These are phyloP conservation scores for Yamadazyma akitaensis DNA, from an alignment of 805 yeast species.

Conservation along the genomic window DNA sequence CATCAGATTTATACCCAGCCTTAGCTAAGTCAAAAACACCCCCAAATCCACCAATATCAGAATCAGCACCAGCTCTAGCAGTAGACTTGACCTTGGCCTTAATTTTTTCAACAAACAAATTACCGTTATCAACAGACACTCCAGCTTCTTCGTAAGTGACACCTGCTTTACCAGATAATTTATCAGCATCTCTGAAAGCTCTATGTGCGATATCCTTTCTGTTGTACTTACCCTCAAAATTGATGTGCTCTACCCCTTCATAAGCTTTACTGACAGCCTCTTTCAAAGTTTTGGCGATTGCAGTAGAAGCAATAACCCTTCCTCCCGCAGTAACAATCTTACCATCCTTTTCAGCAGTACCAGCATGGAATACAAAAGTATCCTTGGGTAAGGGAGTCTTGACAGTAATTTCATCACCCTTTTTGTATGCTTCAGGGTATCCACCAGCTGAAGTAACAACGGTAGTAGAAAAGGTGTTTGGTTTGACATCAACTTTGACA, in stretches of 20 bases:
- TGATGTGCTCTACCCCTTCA: constrained; percentile 72
- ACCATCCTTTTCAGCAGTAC: constrained; percentile 62
- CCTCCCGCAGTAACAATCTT: constrained; percentile 87
- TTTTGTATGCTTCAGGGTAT: constrained; percentile 82
- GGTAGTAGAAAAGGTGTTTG: constrained; percentile 71
- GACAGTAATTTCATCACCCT: constrained; percentile 81
- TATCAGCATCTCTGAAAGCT: constrained; percentile 66
- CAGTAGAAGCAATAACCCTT: constrained; percentile 93
- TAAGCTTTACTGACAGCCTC: constrained; percentile 87
- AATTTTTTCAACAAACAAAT: constrained; percentile 82
- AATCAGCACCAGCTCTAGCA: constrained; percentile 92
- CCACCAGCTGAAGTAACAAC: constrained; percentile 98
- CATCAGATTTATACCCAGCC: constrained; percentile 80
- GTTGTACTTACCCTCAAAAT: constrained; percentile 73
- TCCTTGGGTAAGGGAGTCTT: constrained; percentile 45
- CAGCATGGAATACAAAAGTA: constrained; percentile 91
- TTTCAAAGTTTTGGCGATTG: constrained; percentile 69
- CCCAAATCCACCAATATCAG: constrained; percentile 98
- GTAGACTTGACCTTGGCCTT: constrained; percentile 90
- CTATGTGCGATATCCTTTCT: constrained; percentile 95
- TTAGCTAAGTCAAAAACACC: constrained; percentile 88
- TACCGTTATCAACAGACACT: constrained; percentile 96
- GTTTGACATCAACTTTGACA: constrained; percentile 54
- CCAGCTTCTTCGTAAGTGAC: constrained; percentile 95
- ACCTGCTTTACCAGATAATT: constrained; percentile 19